These are phyloP conservation scores for Oryza brachyantha DNA, from an alignment of 176 grass and related monocot species.

Conservation along the genomic window DNA sequence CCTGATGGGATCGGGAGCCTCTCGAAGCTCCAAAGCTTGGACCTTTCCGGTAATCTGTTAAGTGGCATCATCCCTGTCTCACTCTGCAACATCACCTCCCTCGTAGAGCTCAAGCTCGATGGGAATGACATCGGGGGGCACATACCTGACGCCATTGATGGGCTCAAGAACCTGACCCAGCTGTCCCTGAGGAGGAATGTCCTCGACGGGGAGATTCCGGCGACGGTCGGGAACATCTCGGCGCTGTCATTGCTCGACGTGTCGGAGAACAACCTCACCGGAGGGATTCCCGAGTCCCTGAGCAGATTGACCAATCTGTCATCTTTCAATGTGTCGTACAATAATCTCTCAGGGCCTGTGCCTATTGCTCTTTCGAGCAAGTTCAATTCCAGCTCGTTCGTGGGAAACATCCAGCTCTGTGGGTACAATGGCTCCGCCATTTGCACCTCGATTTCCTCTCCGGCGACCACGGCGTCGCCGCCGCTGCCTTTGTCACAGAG, in stretches of 20 bases:
- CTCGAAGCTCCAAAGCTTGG: conserved; percentile 54
- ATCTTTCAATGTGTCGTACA: conserved; percentile 74
- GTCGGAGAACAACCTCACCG: conserved; percentile 81
- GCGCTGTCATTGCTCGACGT: conserved; percentile 66
- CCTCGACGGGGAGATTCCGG: conserved; percentile 65
- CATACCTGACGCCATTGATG: conserved; percentile 54
- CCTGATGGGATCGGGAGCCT: conserved; percentile 60
- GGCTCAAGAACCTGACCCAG: conserved; percentile 56
- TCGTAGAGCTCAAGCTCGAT: conserved; percentile 48
- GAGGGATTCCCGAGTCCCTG: conserved; percentile 65
- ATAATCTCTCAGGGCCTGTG: conserved; percentile 70
- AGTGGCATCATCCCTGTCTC: conserved; percentile 44
- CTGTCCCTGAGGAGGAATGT: conserved; percentile 57
- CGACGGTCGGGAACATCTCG: conserved; percentile 52
- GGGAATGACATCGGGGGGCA: conserved; percentile 52
- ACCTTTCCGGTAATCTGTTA: conserved; percentile 68
- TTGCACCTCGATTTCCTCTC: conserved; percentile 65
- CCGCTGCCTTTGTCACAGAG: conserved; percentile 31
- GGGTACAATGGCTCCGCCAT: conserved; percentile 68
- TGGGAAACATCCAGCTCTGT: conserved; percentile 80
- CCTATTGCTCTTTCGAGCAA: conserved; percentile 64
- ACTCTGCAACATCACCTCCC: conserved; percentile 50
- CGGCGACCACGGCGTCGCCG: conserved; percentile 31
- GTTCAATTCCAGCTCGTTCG: conserved; percentile 89
- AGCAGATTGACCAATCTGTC: conserved; percentile 52